Percentiles rank a stretch among this genome's conserved stretches.
These are phyloP conservation scores for Auriculariales sp. DNA, from an alignment of 768 basidiomycete species.

Conservation along the genomic window DNA sequence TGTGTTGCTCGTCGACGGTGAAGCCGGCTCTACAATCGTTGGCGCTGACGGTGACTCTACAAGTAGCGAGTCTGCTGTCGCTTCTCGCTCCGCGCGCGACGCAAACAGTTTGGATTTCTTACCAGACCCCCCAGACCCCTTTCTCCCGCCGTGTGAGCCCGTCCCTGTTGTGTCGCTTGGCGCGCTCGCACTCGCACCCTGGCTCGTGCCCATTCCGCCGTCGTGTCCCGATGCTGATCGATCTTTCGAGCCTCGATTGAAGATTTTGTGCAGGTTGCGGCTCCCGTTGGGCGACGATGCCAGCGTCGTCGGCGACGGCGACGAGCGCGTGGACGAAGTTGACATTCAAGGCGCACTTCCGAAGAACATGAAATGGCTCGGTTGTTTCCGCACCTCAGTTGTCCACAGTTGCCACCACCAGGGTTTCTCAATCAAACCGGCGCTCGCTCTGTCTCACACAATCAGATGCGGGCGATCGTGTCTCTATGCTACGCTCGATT, in stretches of 20 bases:
- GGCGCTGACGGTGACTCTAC: constrained; percentile 44
- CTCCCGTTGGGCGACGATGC: constrained; percentile 19
- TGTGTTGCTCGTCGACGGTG: constrained; percentile 26
- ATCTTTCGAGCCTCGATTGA: constrained; percentile 50
- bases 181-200: constrained; percentile 15
- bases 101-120: constrained; percentile 21
- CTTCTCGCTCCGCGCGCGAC: constrained; percentile 11
- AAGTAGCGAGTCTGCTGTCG: constrained; percentile 19
- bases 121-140: constrained; percentile 3
- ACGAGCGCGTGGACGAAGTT: background rate
- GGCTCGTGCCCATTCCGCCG: too few relatives aligned
- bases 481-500: too few relatives aligned
- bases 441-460: too few relatives aligned
- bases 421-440: too few relatives aligned
- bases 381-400: too few relatives aligned
- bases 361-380: too few relatives aligned
- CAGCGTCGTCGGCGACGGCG: constrained; percentile 1
- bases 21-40: constrained; percentile 50
- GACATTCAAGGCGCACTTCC: background rate
- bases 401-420: too few relatives aligned
- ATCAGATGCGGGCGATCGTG: too few relatives aligned
- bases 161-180: constrained; percentile 13
- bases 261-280: constrained; percentile 52
- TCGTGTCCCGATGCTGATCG: constrained; percentile 39
- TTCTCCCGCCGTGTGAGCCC: background rate